Base-by-base conservation (phyloP, 140 eudicot species). In the Senecio squalidus region DNA sequence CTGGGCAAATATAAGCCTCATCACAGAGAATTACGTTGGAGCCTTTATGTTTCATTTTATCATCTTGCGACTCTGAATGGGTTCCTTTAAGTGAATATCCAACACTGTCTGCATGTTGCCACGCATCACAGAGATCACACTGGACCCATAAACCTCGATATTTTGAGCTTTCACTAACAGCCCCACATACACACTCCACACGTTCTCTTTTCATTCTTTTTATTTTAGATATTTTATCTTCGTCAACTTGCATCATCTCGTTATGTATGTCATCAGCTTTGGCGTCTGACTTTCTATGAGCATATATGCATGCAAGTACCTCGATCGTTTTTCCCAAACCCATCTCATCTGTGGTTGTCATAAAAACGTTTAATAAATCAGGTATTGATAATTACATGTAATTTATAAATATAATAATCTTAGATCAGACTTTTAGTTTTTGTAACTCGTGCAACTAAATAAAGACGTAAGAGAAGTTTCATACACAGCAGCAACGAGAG, bases 101-200 rank as follows among this genome's bases (percentile, higher is more conserved):
- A 44, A 91, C 98, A 81, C 98, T 86, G 41, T 83, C 94, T 62
- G 85, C 94, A 74, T 91, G 96, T 73, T 91, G 98, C 98, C 98
- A 86, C 25, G 98, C 96, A 67, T 91, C 98, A 79, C 98, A 91
- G 33, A 75, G 45, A 80, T 91, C 98, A 78, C 98, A 91, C 64
- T 91, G 96, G 41, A 91, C 96, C 98, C 96, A 91, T 55, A 86
- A 48, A 18, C 98, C 96, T 55, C 55, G 59, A 62, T 86, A 86
- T 33, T 24, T 81, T 50, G 72, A 68, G 86, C 81, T 81, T 64
- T 91, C 98, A 60, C 80, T 76, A 55, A 86, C 88, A 9, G 92
- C 94, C 61, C 96, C 98, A 81, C 98, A 91, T 54, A 78, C 61
- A 24, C 98, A 91, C 72, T 86, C 98, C 47, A 91, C 78, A 6